Evolutionary conservation across 2,329 filamentous ascomycete species (phyloP).

Genomic region (Penicillium italicum): DNA sequence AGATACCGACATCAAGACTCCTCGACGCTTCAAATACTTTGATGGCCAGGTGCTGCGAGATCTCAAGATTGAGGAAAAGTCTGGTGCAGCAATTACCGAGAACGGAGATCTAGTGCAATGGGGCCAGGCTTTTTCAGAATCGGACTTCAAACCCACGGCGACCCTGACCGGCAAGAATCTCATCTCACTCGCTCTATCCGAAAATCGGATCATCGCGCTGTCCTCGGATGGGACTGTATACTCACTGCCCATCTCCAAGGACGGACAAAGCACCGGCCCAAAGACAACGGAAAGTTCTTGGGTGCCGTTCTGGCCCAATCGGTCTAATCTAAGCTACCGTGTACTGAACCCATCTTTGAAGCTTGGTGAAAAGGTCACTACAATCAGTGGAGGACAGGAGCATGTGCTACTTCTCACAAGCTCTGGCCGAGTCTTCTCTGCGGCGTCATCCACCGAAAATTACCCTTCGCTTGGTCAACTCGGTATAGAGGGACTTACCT

Average conservation of each 20-base stretch:
- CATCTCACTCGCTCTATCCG: slow-evolving; percentile 69
- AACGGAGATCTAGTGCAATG: slow-evolving; percentile 88
- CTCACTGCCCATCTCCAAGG: slow-evolving; percentile 72
- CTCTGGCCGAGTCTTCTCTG: slow-evolving; percentile 79
- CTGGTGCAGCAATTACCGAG: slow-evolving; percentile 83
- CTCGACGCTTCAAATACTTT: slow-evolving; percentile 75
- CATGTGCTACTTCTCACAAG: slow-evolving; percentile 83
- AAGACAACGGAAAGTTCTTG: slow-evolving; percentile 66
- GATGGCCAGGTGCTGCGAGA: slow-evolving; percentile 80
- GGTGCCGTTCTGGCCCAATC: slow-evolving; percentile 68
- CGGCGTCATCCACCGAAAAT: slow-evolving; percentile 72
- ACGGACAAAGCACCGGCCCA: slow-evolving; percentile 63
- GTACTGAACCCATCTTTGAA: slow-evolving; percentile 63
- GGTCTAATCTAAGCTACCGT: slow-evolving; percentile 65
- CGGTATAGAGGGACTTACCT: slow-evolving; percentile 77
- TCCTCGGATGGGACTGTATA: slow-evolving; percentile 74
- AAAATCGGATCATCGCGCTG: slow-evolving; percentile 78
- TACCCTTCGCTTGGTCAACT: slow-evolving; percentile 84
- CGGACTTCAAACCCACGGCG: slow-evolving; percentile 59
- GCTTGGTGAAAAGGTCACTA: slow-evolving; percentile 68
- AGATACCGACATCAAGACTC: slow-evolving; percentile 73
- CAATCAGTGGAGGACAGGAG: slow-evolving; percentile 75
- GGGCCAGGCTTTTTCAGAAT: slow-evolving; percentile 71
- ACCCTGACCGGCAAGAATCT: slow-evolving; percentile 82
- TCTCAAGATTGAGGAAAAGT: slow-evolving; percentile 75